Conservation (phyloP, 2,329 filamentous ascomycete genomes). For the Cladosporium sp. region DNA sequence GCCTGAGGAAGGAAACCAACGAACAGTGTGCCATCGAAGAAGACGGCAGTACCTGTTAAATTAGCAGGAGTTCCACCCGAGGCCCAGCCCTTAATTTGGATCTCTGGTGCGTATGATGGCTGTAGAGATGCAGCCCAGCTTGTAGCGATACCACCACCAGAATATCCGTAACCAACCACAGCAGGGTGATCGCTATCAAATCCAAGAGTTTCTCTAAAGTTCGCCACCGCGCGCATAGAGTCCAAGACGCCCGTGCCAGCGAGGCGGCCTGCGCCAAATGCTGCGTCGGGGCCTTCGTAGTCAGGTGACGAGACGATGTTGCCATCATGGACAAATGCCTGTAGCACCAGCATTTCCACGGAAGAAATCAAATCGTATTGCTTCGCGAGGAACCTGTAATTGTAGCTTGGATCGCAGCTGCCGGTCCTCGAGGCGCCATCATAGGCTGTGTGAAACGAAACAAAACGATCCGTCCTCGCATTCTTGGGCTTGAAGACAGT, state of each 20-base stretch:
- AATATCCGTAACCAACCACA: slow-evolving; percentile 56
- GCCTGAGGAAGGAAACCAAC: slow-evolving; percentile 32
- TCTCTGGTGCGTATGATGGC: slow-evolving; percentile 53
- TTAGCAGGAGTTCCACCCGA: slow-evolving; percentile 52
- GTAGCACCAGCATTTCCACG: slow-evolving; percentile 26
- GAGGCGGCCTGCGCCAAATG: slow-evolving; percentile 38
- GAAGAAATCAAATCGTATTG: slow-evolving; percentile 28
- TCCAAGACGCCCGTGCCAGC: slow-evolving; percentile 47
- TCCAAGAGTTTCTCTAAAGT: slow-evolving; percentile 30
- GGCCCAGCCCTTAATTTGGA: slow-evolving; percentile 51
- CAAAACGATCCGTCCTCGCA: slow-evolving; percentile 29
- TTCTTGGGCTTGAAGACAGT: slow-evolving; percentile 30
- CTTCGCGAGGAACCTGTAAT: slow-evolving; percentile 27
- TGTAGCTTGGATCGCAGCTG: slow-evolving; percentile 45
- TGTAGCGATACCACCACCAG: slow-evolving; percentile 54
- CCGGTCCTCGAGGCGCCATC: slow-evolving; percentile 38
- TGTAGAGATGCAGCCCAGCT: slow-evolving; percentile 56
- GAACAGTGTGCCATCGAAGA: slow-evolving; percentile 30
- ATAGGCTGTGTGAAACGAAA: slow-evolving; percentile 34
- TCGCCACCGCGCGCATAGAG: slow-evolving; percentile 43
- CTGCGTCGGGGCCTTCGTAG: slow-evolving; percentile 39
- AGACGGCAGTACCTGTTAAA: slow-evolving; percentile 30
- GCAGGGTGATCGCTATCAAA: slow-evolving; percentile 26
- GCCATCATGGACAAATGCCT: slow-evolving; percentile 25
- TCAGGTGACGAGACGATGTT: slow-evolving; percentile 43